Evolutionary conservation across 352 stramenopile genomes (phyloP), one percentile per base, ranked within the genome.

Genomic region (Pythium apleroticum): DNA sequence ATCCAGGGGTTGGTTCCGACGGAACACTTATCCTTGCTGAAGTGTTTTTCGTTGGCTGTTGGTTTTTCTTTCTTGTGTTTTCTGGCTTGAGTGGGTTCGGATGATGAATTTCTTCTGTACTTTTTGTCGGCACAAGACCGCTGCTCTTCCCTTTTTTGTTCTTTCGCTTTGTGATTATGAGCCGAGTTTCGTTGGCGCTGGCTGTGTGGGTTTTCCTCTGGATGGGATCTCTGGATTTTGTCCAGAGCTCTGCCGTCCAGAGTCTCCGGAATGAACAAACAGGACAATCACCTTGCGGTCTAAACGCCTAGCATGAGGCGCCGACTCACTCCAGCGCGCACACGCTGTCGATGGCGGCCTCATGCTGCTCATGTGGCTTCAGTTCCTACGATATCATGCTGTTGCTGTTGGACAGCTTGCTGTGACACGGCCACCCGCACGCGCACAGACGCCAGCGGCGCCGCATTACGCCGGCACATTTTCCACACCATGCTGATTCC

Each of bases 71-170:
- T 43, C 14, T 43, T 43, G 9, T 43, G 10, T 43, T 43, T 43
- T 43, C 39, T 46, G 39, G 39, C 19, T 46, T 24, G 39, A 24
- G 19, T 46, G 39, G 17, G 39, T 46, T 46, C 39, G 39, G 39
- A 24, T 9, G 39, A 46, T 46, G 39, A 24, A 24, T 46, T 46
- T 46, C 39, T 46, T 46, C 39, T 46, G 39, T 46, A 46, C 39
- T 46, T 46, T 46, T 46, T 20, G 39, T n/a, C 17, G 19, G 5
- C 17, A 17, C 7, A 9, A 10, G 19, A 0, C 35, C 35, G 35
- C 15, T n/a, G 35, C 15, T 43, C 39, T 24, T 46, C 39, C 39
- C 17, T 46, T 46, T 46, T 46, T 24, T 46, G 39, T 46, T 46
- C 39, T 46, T 33, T 33, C 30, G 6, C 19, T 46, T 46, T 41